Conservation (phyloP, 768 basidiomycete genomes). For the Naganishia vaughanmartiniae region DNA sequence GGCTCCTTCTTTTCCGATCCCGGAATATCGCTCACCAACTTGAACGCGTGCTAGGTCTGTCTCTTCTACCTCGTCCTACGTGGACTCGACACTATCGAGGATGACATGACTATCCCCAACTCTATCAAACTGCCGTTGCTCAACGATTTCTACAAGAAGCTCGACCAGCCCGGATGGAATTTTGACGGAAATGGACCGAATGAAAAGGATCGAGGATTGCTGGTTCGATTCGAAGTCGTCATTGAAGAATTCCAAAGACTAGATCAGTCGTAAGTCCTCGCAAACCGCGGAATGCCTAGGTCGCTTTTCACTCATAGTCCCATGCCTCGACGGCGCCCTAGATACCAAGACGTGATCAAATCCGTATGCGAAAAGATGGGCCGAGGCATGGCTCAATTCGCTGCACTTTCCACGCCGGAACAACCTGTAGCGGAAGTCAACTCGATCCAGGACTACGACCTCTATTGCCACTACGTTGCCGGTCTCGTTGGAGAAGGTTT, state of each 20-base stretch:
- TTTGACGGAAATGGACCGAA: constrained; percentile 76
- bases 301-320: neutral
- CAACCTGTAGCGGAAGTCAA: constrained; percentile 61
- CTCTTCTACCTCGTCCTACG: constrained; percentile 92
- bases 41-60: constrained; percentile 63
- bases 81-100: constrained; percentile 94
- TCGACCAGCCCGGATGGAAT: constrained; percentile 78
- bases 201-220: constrained; percentile 81
- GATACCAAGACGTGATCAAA: constrained; percentile 72
- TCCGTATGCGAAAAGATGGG: constrained; percentile 85
- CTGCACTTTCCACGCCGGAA: constrained; percentile 72
- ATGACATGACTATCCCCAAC: constrained; percentile 94
- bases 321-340: constrained; percentile 24
- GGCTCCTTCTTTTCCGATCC: neutral
- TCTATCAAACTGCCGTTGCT: constrained; percentile 80
- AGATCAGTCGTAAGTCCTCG: constrained; percentile 58
- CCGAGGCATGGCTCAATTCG: constrained; percentile 91
- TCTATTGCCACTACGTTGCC: constrained; percentile 98
- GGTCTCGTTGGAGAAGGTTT: constrained; percentile 96
- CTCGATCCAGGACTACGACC: constrained; percentile 80
- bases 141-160: constrained; percentile 74
- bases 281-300: neutral
- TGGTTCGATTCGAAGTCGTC: constrained; percentile 77
- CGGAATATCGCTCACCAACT: neutral
- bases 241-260: constrained; percentile 75